Evolutionary conservation across 2,329 filamentous ascomycete species (phyloP).

Genomic region (Sclerotinia subarctica): DNA sequence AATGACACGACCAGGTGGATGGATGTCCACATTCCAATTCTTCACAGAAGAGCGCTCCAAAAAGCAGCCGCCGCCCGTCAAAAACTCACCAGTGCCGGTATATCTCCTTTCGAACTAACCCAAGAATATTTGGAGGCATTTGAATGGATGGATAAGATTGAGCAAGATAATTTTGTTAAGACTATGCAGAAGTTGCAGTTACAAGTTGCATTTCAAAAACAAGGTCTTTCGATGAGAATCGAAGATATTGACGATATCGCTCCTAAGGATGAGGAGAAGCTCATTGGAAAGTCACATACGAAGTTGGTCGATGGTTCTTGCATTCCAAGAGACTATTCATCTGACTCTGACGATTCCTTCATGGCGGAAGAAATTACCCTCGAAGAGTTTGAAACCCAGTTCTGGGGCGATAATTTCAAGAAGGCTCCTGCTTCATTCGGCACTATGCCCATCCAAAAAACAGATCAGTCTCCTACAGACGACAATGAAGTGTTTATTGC

Average conservation of each 20-base stretch:
- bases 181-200: slow-evolving; percentile 16
- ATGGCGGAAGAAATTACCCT: slow-evolving; percentile 11
- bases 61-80: slow-evolving; percentile 18
- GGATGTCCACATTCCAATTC: slow-evolving; percentile 11
- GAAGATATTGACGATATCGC: slow-evolving; percentile 7
- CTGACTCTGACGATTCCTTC: slow-evolving; percentile 8
- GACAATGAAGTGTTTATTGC: neutral
- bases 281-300: slow-evolving; percentile 11
- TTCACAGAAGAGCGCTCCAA: slow-evolving; percentile 21
- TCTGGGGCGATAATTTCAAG: neutral
- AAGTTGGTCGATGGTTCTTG: slow-evolving; percentile 14
- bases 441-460: neutral
- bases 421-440: neutral
- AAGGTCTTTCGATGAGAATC: slow-evolving; percentile 21
- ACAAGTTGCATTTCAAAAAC: slow-evolving; percentile 18
- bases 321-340: neutral
- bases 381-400: slow-evolving; percentile 15
- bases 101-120: slow-evolving; percentile 23
- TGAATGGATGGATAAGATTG: slow-evolving; percentile 25
- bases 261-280: neutral
- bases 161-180: slow-evolving; percentile 24
- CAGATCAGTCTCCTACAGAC: neutral
- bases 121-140: slow-evolving; percentile 21
- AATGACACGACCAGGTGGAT: slow-evolving; percentile 21
- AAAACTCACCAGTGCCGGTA: slow-evolving; percentile 21